These are phyloP conservation scores for Euptelea pleiosperma DNA, from an alignment of 164 flowering plant genomes.

Conservation along the genomic window DNA sequence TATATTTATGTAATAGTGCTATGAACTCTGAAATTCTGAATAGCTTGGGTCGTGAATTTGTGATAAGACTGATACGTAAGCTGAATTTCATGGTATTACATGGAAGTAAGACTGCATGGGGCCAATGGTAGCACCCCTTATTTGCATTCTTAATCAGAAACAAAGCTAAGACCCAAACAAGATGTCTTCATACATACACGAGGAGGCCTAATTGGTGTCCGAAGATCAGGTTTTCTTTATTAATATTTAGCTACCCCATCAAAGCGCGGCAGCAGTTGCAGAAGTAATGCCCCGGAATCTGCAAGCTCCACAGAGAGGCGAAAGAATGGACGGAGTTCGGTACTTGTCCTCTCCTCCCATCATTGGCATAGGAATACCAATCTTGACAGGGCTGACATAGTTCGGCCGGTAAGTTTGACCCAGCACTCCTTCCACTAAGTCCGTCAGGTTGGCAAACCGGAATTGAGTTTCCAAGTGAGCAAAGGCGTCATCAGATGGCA, in stretches of 20 bases:
- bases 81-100: too few species aligned
- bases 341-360: constrained; percentile 81
- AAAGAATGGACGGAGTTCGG: constrained; percentile 43
- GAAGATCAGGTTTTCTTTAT: too few species aligned
- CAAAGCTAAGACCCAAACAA: too few species aligned
- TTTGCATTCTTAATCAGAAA: too few species aligned
- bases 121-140: too few species aligned
- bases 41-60: too few species aligned
- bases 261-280: constrained; percentile 3
- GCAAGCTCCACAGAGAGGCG: constrained; percentile 48
- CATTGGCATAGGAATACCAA: constrained; percentile 68
- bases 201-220: too few species aligned
- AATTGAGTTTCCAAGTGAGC: constrained; percentile 43
- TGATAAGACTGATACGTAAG: too few species aligned
- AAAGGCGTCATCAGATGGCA: constrained; percentile 48
- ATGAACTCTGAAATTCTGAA: too few species aligned
- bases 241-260: constrained; percentile 22
- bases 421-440: constrained; percentile 59
- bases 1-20: too few species aligned
- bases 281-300: constrained; percentile 33
- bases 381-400: constrained; percentile 57
- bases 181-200: too few species aligned
- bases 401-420: constrained; percentile 64
- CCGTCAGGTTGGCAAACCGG: constrained; percentile 39
- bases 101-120: too few species aligned